These are phyloP conservation scores for Geosmithia putterillii DNA, from an alignment of 2,329 filamentous ascomycete genomes.

Conservation along the genomic window DNA sequence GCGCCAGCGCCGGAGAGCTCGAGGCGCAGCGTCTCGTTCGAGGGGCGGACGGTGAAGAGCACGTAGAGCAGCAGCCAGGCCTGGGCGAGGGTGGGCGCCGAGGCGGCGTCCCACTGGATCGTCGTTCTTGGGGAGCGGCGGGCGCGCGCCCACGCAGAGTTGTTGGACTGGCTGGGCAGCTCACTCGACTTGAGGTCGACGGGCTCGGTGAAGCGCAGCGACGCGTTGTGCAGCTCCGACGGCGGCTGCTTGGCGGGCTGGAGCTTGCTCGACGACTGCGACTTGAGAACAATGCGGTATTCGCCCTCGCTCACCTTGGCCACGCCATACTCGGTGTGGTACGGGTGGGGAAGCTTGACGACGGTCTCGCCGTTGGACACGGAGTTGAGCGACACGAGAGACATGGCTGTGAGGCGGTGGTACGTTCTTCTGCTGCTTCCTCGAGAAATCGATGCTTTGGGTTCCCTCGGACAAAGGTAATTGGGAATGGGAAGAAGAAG, in stretches of 20 bases:
- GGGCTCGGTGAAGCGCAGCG: conserved; percentile 32
- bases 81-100: conserved; percentile 33
- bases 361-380: conserved; percentile 22
- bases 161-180: conserved; percentile 35
- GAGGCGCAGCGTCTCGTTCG: conserved; percentile 35
- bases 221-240: conserved; percentile 16
- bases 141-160: conserved; percentile 44
- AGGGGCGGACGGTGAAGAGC: conserved; percentile 36
- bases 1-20: conserved; percentile 25
- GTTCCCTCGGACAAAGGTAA: too few species aligned
- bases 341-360: conserved; percentile 36
- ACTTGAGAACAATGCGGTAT: conserved; percentile 19
- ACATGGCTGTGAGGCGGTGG: conserved; percentile 1
- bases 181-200: conserved; percentile 34
- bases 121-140: conserved; percentile 35
- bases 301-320: conserved; percentile 13
- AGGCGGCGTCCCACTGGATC: conserved; percentile 27
- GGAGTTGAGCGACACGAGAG: conserved; percentile 12
- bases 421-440: background rate
- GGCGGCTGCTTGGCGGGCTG: conserved; percentile 13
- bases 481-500: too few species aligned
- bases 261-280: conserved; percentile 10
- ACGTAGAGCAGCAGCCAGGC: conserved; percentile 40
- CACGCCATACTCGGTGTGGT: conserved; percentile 31
- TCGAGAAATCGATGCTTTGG: too few species aligned